Conservation (phyloP, 2,329 filamentous ascomycete species). For the Gremmenia infestans region DNA sequence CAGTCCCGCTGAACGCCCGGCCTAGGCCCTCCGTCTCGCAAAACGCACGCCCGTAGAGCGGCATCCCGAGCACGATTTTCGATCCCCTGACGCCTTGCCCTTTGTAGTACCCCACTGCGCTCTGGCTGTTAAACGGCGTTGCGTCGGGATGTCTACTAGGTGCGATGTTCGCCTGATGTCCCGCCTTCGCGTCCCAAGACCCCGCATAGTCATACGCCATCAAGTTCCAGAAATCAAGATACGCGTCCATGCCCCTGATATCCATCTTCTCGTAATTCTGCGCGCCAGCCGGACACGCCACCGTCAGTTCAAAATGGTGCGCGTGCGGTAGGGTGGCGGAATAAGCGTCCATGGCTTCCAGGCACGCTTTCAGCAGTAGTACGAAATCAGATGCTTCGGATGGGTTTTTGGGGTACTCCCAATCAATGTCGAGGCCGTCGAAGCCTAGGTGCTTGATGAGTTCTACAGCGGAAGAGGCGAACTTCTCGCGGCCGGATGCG, state of each 20-base stretch:
- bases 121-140: slow-evolving; percentile 74
- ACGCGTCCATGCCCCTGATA: slow-evolving; percentile 57
- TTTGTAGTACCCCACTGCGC: slow-evolving; percentile 68
- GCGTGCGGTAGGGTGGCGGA: slow-evolving; percentile 35
- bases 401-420: slow-evolving; percentile 58
- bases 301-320: slow-evolving; percentile 58
- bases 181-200: slow-evolving; percentile 67
- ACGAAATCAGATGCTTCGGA: slow-evolving; percentile 55
- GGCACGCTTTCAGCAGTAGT: slow-evolving; percentile 51
- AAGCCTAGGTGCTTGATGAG: slow-evolving; percentile 79
- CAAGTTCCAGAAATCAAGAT: slow-evolving; percentile 71
- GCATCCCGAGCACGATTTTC: slow-evolving; percentile 89
- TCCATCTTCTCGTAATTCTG: slow-evolving; percentile 59
- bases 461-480: slow-evolving; percentile 69
- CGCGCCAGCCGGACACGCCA: slow-evolving; percentile 58
- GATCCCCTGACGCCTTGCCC: slow-evolving; percentile 54
- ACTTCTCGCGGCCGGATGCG: slow-evolving; percentile 59
- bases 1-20: slow-evolving; percentile 62
- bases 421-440: slow-evolving; percentile 64
- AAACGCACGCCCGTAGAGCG: slow-evolving; percentile 85
- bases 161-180: slow-evolving; percentile 78
- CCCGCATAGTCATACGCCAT: slow-evolving; percentile 91
- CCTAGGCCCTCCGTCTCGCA: slow-evolving; percentile 72
- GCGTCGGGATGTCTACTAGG: slow-evolving; percentile 50
- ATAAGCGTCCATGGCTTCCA: slow-evolving; percentile 55